Base-by-base conservation (phyloP, 768 basidiomycete genomes). In the Lyophyllum decastes region DNA sequence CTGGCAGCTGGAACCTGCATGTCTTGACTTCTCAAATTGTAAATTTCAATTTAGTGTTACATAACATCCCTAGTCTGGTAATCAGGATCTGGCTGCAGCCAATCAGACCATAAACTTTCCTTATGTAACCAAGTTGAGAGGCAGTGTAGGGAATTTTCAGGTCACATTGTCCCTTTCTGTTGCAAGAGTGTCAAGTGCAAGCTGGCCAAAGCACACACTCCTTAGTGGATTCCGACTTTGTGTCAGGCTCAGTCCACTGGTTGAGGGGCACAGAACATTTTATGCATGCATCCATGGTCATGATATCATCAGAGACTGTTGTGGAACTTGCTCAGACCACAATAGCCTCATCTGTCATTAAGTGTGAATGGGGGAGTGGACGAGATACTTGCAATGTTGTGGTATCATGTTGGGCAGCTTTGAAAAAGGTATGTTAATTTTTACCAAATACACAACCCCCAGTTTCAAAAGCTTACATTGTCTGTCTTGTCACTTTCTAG, bases 321-420 rank as follows among this genome's bases (percentile, higher is more conserved):
- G 41, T 59, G 35, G 47, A 22, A 30, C 58, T 66, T 49, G 59
- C 60, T 14, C 56, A 50, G 47, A 59, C 51, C 51, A 62, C 59
- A 12, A 54, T 64, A 40, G 33, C 38, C 40, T 40, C 45, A 12
- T 34, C 27, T 22, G 62, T 58, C 43, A 46, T 61, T 21, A 65
- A 43, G 56, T 67, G 66, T 57, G 66, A 67, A 26, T 67, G 66
- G 66, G 46, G 50, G 5, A 43, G 45, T 60, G 61, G 64, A 34
- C 56, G 52, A 52, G 48, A 62, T 34, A 11, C 45, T 17, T 66
- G 66, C 34, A 55, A 55, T 44, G 64, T 56, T 53, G 43, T 61
- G 16, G 48, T 52, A 5, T 55, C 54, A 26, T 66, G 61, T 51
- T 66, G 59, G 59, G 60, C 63, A 38, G 49, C 61, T 26, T 33